A percentile compares a stretch with the other conserved stretches of the same genome.
phyloP scores from a whole-genome alignment of 2,329 filamentous ascomycete genomes.

The Parastagonospora avenae region DNA sequence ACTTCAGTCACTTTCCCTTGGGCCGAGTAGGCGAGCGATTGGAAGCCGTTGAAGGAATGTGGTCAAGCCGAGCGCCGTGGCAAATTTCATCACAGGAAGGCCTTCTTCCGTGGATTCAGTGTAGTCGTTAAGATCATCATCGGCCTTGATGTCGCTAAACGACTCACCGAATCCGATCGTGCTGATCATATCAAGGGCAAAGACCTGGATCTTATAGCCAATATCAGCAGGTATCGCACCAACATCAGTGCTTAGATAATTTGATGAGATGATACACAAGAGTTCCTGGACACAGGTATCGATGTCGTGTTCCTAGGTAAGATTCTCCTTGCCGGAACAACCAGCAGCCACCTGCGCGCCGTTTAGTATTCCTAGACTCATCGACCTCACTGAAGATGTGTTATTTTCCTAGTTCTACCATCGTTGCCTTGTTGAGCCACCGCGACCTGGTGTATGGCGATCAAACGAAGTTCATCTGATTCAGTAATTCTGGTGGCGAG shows the following conservation, averaged over 20 bases:
- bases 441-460: slow-evolving; percentile 46
- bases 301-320: slow-evolving; percentile 54
- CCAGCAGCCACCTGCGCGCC: slow-evolving; percentile 56
- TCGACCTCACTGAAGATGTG: slow-evolving; percentile 58
- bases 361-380: slow-evolving; percentile 50
- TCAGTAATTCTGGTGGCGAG: slow-evolving; percentile 52
- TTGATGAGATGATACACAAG: slow-evolving; percentile 53
- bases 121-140: slow-evolving; percentile 53
- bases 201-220: slow-evolving; percentile 55
- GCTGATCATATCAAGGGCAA: slow-evolving; percentile 61
- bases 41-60: slow-evolving; percentile 21
- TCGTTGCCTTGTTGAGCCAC: slow-evolving; percentile 40
- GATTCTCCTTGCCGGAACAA: slow-evolving; percentile 59
- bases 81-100: slow-evolving; percentile 6
- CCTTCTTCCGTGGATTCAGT: slow-evolving; percentile 49
- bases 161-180: slow-evolving; percentile 57
- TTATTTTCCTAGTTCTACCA: slow-evolving; percentile 57
- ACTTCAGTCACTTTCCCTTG: slow-evolving; percentile 38
- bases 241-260: slow-evolving; percentile 41
- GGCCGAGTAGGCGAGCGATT: slow-evolving; percentile 25
- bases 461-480: slow-evolving; percentile 49
- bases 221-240: slow-evolving; percentile 48
- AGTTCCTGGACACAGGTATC: slow-evolving; percentile 53
- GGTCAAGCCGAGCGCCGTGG: slow-evolving; percentile 15
- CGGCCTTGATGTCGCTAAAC: slow-evolving; percentile 56